phyloP scores from a whole-genome alignment of 495 filamentous ascomycete species.

The Extremus antarcticus region DNA sequence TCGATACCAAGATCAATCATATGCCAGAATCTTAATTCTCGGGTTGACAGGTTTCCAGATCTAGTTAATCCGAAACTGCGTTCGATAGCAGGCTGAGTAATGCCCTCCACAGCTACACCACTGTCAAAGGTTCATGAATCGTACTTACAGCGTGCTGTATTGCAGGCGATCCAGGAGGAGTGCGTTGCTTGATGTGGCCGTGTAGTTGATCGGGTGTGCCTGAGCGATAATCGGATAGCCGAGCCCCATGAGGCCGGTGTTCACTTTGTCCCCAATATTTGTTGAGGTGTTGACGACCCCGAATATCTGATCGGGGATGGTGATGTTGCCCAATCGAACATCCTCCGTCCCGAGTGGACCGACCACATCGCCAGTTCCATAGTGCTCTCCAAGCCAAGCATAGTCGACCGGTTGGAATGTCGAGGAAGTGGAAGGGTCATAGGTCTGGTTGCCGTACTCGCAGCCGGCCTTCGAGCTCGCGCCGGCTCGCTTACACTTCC shows the following conservation, averaged over 20 bases:
- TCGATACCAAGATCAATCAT: not conserved
- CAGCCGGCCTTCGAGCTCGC: not conserved
- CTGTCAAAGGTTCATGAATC: too few species aligned
- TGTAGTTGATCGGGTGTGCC: not conserved
- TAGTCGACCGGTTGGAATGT: not conserved
- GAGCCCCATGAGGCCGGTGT: not conserved
- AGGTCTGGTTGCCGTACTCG: not conserved
- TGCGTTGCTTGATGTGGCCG: not conserved
- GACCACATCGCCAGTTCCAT: not conserved
- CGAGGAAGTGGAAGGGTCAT: not conserved
- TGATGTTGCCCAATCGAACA: not conserved
- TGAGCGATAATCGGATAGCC: not conserved
- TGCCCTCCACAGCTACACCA: too few species aligned
- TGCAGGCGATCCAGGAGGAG: not conserved
- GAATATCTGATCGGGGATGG: not conserved
- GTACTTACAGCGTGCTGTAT: not conserved
- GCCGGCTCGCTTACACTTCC: not conserved
- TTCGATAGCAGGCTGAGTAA: too few species aligned
- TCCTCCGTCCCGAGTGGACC: not conserved
- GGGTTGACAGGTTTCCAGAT: too few species aligned
- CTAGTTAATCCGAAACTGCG: too few species aligned
- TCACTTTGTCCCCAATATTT: not conserved
- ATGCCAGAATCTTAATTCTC: too few species aligned
- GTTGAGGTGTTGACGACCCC: not conserved
- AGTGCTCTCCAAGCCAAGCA: not conserved